Evolutionary conservation across 2,329 filamentous ascomycete genomes (phyloP), one percentile per base, ranked within the genome.

Genomic region (Kalaharituber pfeilii): DNA sequence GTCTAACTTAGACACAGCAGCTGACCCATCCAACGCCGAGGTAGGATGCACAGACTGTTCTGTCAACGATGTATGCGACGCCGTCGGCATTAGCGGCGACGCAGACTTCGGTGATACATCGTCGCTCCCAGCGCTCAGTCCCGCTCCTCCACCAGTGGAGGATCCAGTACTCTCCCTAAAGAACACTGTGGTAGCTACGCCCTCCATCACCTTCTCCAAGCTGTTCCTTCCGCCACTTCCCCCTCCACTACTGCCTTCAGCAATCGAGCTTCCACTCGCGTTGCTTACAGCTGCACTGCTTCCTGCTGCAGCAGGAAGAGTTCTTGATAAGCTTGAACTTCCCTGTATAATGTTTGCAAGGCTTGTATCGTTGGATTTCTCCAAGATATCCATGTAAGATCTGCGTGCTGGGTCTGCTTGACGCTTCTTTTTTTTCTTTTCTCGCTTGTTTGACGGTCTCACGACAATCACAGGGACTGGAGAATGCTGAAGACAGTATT

Each of bases 401-500:
- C 83, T 80, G 29, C 87, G 77, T 15, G 72, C 74, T 5, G 85
- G 81, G 62, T 94, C 86, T 53, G 83, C 80, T 51, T 80, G 76
- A 27, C 88, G 80, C 71, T 94, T 94, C 56, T 77, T 76, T 69
- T 91, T 93, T 71, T 93, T 93, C 70, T 91, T 91, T 65, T 85
- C 78, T 20, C 88, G 82, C 70, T 93, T 93, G 57, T 84, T 83
- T 28, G 82, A 84, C 30, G 88, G 87, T 3, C 88, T 79, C 8
- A 94, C 88, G 28, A 95, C 88, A 27, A 94, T 88, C 6, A 94
- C 88, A 1, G 88, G 88, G 1, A 95, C 85, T 0, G 88, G 87
- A 1, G 85, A 94, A 67, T 94, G 88, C 66, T 95, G 88, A 11
- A 94, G 75, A 64, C 88, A 94, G 69, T 94, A 95, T 66, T 94